Conservation (phyloP, 192 early-diverging fungal genomes). For the Pilobolus umbonatus region DNA sequence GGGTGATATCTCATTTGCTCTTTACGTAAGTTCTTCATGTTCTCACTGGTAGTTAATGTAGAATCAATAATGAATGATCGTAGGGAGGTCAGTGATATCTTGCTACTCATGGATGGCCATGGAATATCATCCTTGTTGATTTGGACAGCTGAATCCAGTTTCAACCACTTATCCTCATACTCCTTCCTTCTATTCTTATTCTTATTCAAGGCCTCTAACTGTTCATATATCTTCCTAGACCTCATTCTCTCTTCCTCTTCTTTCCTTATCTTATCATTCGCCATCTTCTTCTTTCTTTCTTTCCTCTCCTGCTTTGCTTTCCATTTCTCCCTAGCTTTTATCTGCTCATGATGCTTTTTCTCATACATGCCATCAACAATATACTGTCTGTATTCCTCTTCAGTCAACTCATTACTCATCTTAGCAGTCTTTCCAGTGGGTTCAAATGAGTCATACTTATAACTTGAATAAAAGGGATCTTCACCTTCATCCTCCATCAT, state of each 20-base stretch:
- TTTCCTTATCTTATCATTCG: conserved; percentile 3
- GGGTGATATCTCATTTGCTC: conserved; percentile 34
- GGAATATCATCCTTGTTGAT: conserved; percentile 19
- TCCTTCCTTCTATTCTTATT: not conserved
- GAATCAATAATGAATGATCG: conserved; percentile 11
- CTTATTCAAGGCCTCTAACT: conserved; percentile 11
- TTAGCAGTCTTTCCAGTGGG: not conserved
- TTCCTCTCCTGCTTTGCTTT: conserved; percentile 9
- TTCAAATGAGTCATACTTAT: conserved; percentile 1
- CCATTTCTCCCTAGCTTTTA: conserved; percentile 11
- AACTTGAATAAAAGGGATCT: conserved; percentile 15
- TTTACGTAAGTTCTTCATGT: conserved; percentile 22
- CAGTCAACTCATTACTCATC: conserved; percentile 18
- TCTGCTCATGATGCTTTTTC: conserved; percentile 20
- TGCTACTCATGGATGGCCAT: conserved; percentile 18
- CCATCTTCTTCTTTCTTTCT: conserved; percentile 11
- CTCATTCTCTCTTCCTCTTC: conserved; percentile 9
- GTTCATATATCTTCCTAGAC: not conserved
- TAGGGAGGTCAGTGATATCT: conserved; percentile 11
- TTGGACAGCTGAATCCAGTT: not conserved
- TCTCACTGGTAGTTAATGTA: conserved; percentile 1
- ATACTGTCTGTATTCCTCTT: conserved; percentile 32
- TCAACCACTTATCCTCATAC: conserved; percentile 16
- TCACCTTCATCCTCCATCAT: conserved; percentile 32
- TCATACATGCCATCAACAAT: conserved; percentile 25